Conservation (phyloP, 2,329 filamentous ascomycete species). For the Sporothrix schenckii region DNA sequence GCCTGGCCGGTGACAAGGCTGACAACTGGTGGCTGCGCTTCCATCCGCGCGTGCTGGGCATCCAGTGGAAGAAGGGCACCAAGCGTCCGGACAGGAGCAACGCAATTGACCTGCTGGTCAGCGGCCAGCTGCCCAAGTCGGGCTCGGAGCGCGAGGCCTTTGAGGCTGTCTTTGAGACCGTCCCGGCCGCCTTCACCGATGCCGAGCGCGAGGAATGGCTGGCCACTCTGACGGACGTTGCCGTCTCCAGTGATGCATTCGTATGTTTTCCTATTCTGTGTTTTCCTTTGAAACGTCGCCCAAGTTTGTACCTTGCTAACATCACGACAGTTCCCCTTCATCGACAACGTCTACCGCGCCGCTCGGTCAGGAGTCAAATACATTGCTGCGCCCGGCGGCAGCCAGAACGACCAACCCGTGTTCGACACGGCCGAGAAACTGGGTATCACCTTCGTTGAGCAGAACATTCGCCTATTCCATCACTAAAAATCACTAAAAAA, state of each 20-base stretch:
- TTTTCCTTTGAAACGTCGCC: slow-evolving; percentile 1
- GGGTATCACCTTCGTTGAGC: slow-evolving; percentile 92
- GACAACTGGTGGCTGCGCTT: slow-evolving; percentile 99
- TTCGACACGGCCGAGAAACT: slow-evolving; percentile 90
- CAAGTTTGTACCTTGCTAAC: slow-evolving; percentile 18
- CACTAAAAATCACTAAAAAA: slow-evolving; percentile 60
- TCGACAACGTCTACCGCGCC: slow-evolving; percentile 95
- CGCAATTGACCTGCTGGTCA: slow-evolving; percentile 92
- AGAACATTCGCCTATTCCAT: slow-evolving; percentile 91
- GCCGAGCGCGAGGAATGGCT: slow-evolving; percentile 89
- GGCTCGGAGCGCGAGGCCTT: slow-evolving; percentile 85
- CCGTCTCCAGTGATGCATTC: slow-evolving; percentile 92
- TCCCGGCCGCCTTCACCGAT: slow-evolving; percentile 77
- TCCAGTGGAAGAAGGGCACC: slow-evolving; percentile 97
- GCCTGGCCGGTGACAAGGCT: slow-evolving; percentile 94
- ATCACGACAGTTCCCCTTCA: slow-evolving; percentile 80
- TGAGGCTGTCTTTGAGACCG: slow-evolving; percentile 86
- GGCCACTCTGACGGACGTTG: slow-evolving; percentile 76
- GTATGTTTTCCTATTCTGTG: slow-evolving; percentile 57
- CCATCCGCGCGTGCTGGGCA: slow-evolving; percentile 81
- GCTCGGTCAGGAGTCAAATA: slow-evolving; percentile 90
- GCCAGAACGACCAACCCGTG: slow-evolving; percentile 79
- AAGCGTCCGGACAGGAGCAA: slow-evolving; percentile 98
- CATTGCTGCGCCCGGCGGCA: slow-evolving; percentile 89
- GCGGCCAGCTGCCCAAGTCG: slow-evolving; percentile 80